Conservation (phyloP, 116 monocot genomes). For the Phalaenopsis hybrid region DNA sequence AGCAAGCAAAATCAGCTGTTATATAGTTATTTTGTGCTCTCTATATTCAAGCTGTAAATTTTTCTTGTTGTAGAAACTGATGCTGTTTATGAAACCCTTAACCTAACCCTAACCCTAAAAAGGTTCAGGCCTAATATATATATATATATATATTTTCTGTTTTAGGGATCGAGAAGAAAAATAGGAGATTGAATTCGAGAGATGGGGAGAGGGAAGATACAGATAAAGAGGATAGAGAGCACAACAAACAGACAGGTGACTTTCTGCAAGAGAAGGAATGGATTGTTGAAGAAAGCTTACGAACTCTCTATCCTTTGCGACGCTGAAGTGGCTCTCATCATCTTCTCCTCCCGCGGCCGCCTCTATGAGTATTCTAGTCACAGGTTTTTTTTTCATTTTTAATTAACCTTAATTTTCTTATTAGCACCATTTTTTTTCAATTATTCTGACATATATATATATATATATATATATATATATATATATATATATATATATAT, state of each 20-base stretch:
- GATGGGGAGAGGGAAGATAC: conserved; percentile 13
- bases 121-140: no score
- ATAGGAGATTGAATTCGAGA: background rate
- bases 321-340: conserved; percentile 8
- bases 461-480: no score
- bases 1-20: background rate
- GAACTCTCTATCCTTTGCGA: conserved; percentile 12
- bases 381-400: background rate
- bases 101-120: background rate
- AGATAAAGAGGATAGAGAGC: conserved; percentile 15
- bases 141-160: no score
- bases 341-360: conserved; percentile 10
- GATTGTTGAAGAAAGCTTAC: conserved; percentile 8
- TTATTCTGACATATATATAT: background rate
- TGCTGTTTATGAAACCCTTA: background rate
- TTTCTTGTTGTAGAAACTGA: background rate
- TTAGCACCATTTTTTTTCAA: background rate
- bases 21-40: background rate
- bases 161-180: background rate
- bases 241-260: conserved; percentile 10
- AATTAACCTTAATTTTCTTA: background rate
- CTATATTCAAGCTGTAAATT: background rate
- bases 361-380: conserved; percentile 11
- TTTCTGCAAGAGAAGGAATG: conserved; percentile 10
- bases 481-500: no score